Percentiles rank a stretch among this genome's conserved stretches.
Evolutionary conservation across 176 grass and related monocot genomes (phyloP).

Genomic region (Oryza glumipatula): DNA sequence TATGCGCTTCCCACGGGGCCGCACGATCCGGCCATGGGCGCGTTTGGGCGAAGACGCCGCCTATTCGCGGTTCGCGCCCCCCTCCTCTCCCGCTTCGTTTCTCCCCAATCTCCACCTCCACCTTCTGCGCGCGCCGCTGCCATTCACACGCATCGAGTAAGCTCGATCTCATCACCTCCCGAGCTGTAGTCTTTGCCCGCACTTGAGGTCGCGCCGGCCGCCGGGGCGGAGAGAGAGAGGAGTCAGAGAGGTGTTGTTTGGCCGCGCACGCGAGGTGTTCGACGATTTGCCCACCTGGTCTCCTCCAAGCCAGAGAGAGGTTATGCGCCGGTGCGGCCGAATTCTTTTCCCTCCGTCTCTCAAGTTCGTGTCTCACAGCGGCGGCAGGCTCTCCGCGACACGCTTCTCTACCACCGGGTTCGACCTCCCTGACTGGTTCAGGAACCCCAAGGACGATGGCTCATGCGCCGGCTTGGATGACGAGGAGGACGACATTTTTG

Average conservation of each 20-base stretch:
- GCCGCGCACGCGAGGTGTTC: constrained; percentile 28
- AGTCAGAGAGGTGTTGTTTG: neutral
- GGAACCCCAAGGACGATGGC: constrained; percentile 38
- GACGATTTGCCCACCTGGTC: constrained; percentile 35
- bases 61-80: too few species aligned
- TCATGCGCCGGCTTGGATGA: constrained; percentile 26
- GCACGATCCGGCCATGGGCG: too few species aligned
- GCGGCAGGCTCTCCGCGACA: neutral
- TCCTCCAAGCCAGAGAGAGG: constrained; percentile 22
- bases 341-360: neutral
- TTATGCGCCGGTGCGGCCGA: constrained; percentile 46
- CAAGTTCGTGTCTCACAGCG: neutral
- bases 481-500: constrained; percentile 66
- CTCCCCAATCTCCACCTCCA: too few species aligned
- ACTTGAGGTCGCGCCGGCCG: too few species aligned
- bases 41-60: too few species aligned
- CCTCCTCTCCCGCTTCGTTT: too few species aligned
- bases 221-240: too few species aligned
- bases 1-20: too few species aligned
- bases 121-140: too few species aligned
- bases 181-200: too few species aligned
- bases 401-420: constrained; percentile 44
- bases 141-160: too few species aligned
- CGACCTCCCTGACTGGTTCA: constrained; percentile 78
- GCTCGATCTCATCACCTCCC: too few species aligned